Evolutionary conservation across 2,329 filamentous ascomycete genomes (phyloP).

Genomic region (Thielaviopsis musarum): DNA sequence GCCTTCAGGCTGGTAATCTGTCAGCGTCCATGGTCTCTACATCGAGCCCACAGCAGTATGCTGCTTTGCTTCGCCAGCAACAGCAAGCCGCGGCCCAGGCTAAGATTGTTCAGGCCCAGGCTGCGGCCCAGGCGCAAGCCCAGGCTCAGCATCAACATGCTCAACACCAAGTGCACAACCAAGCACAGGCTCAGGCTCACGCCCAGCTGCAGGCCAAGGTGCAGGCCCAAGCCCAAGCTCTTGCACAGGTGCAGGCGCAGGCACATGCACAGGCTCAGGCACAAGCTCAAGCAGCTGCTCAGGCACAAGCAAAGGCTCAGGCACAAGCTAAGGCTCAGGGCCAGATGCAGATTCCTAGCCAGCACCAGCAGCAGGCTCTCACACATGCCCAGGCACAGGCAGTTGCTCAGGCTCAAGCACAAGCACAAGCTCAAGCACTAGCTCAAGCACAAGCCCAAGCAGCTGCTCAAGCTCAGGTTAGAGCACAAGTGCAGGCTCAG

Average conservation of each 20-base stretch:
- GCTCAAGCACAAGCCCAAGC: slow-evolving; percentile 7
- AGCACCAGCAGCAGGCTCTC: too few relatives aligned
- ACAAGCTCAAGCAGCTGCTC: too few relatives aligned
- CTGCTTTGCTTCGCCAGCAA: slow-evolving; percentile 40
- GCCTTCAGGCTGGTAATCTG: slow-evolving; percentile 29
- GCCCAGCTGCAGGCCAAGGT: too few relatives aligned
- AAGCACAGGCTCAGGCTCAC: slow-evolving; percentile 14
- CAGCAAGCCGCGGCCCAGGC: slow-evolving; percentile 16
- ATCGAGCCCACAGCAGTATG: slow-evolving; percentile 41
- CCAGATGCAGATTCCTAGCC: too few relatives aligned
- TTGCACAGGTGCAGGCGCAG: too few relatives aligned
- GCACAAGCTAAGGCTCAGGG: too few relatives aligned
- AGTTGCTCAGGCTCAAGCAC: slow-evolving; percentile 14
- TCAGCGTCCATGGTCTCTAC: slow-evolving; percentile 31
- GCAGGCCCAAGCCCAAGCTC: too few relatives aligned
- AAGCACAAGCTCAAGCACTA: slow-evolving; percentile 12
- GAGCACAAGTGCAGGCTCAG: not conserved
- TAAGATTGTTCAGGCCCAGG: slow-evolving; percentile 19
- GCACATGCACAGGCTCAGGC: too few relatives aligned
- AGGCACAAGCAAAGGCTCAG: too few relatives aligned
- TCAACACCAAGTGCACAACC: slow-evolving; percentile 15
- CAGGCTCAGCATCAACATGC: slow-evolving; percentile 15
- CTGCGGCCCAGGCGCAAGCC: slow-evolving; percentile 14
- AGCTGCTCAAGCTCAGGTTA: too few relatives aligned
- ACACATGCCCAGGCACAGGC: too few relatives aligned